A percentile compares a stretch with the other conserved stretches of the same genome.
These are phyloP conservation scores for Aspergillus novoparasiticus DNA, from an alignment of 2,329 filamentous ascomycete genomes.

Conservation along the genomic window DNA sequence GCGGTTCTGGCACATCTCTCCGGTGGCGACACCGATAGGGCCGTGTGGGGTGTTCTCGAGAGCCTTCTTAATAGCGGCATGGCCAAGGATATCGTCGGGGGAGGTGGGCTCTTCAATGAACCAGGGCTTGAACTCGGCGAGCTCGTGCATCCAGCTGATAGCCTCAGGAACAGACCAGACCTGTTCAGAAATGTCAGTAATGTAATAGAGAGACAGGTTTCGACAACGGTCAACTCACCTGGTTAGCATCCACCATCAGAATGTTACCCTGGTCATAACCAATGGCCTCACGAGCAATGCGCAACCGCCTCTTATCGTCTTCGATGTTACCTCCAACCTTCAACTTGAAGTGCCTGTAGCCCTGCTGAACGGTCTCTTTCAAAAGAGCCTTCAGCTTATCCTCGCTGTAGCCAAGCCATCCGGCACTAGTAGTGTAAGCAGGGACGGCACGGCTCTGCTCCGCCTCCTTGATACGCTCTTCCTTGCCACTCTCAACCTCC, in stretches of 20 bases:
- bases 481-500: slow-evolving; percentile 68
- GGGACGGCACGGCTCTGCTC: slow-evolving; percentile 75
- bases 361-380: slow-evolving; percentile 71
- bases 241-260: slow-evolving; percentile 92
- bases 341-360: slow-evolving; percentile 86
- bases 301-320: slow-evolving; percentile 69
- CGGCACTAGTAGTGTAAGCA: slow-evolving; percentile 86
- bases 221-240: slow-evolving; percentile 50
- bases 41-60: slow-evolving; percentile 56
- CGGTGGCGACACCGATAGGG: slow-evolving; percentile 83
- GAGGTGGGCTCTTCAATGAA: slow-evolving; percentile 95
- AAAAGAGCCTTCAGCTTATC: slow-evolving; percentile 80
- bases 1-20: slow-evolving; percentile 94
- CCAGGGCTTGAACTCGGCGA: slow-evolving; percentile 78
- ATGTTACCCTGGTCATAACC: slow-evolving; percentile 81
- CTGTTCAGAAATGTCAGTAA: slow-evolving; percentile 27
- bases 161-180: slow-evolving; percentile 89
- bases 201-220: background rate
- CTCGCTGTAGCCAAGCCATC: slow-evolving; percentile 88
- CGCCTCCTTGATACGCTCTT: slow-evolving; percentile 71
- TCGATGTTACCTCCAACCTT: slow-evolving; percentile 79
- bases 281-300: slow-evolving; percentile 76
- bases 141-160: slow-evolving; percentile 80
- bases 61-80: slow-evolving; percentile 81
- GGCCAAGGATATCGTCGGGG: slow-evolving; percentile 85